These are phyloP conservation scores for Podospora pseudopauciseta DNA, from an alignment of 495 filamentous ascomycete species.

Conservation along the genomic window DNA sequence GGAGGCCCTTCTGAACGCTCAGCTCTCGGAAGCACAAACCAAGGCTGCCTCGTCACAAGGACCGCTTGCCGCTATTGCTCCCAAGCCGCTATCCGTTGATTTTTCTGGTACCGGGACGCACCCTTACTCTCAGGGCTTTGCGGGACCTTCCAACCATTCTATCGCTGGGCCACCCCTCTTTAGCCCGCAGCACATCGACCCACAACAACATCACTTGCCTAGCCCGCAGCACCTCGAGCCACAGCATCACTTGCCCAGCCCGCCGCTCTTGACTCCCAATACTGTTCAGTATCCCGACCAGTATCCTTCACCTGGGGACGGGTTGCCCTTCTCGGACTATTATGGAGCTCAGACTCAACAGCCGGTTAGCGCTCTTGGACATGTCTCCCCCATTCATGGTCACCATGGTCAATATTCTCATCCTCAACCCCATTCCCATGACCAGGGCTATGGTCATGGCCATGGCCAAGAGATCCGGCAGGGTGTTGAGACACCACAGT, in stretches of 20 bases:
- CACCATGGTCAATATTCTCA: background rate
- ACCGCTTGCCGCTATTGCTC: conserved; percentile 30
- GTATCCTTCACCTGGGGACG: background rate
- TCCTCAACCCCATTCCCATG: background rate
- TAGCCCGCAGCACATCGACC: conserved; percentile 16
- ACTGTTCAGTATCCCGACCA: background rate
- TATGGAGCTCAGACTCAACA: background rate
- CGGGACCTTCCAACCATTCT: conserved; percentile 12
- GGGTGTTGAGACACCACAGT: background rate
- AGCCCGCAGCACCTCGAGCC: too few relatives aligned
- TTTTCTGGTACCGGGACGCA: conserved; percentile 25
- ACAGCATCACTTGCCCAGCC: conserved; percentile 14
- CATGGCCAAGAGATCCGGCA: background rate
- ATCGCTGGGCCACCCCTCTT: conserved; percentile 6
- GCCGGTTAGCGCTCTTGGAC: background rate
- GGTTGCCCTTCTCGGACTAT: background rate
- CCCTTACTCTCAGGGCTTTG: conserved; percentile 13
- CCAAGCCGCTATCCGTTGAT: conserved; percentile 36
- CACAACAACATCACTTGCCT: background rate
- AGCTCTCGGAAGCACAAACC: conserved; percentile 24
- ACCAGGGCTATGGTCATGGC: background rate
- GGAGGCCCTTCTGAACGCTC: conserved; percentile 22
- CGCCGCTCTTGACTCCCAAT: conserved; percentile 12
- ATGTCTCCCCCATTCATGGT: background rate
- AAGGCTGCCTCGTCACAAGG: conserved; percentile 26